Percentiles rank a stretch among this genome's conserved stretches.
These are phyloP conservation scores for Termitomyces sp. DNA, from an alignment of 768 basidiomycete species.

Conservation along the genomic window DNA sequence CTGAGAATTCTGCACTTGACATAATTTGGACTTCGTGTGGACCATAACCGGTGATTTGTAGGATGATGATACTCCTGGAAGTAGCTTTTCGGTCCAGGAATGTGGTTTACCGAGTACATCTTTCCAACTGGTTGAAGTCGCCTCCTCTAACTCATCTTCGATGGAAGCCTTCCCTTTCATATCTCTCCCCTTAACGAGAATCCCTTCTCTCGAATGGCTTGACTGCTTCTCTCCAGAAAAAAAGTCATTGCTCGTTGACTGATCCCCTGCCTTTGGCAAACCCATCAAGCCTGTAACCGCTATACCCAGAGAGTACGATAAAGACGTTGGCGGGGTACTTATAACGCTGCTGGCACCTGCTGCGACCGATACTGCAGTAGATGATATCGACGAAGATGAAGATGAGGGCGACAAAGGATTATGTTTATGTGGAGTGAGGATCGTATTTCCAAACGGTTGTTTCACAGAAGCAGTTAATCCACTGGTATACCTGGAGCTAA, in stretches of 20 bases:
- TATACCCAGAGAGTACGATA: slow-evolving; percentile 41
- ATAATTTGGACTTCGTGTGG: slow-evolving; percentile 26
- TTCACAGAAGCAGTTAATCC: slow-evolving; percentile 28
- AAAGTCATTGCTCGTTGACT: not conserved
- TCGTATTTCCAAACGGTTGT: slow-evolving; percentile 11
- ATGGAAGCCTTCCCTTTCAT: slow-evolving; percentile 25
- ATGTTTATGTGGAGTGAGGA: slow-evolving; percentile 9
- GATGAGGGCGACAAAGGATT: slow-evolving; percentile 32
- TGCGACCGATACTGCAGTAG: slow-evolving; percentile 30
- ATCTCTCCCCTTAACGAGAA: slow-evolving; percentile 26
- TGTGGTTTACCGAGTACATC: slow-evolving; percentile 20
- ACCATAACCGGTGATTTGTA: slow-evolving; percentile 28
- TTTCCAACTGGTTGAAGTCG: slow-evolving; percentile 34
- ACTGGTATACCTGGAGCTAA: slow-evolving; percentile 36
- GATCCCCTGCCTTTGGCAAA: slow-evolving; percentile 24
- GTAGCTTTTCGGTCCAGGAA: slow-evolving; percentile 35
- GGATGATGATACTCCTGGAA: slow-evolving; percentile 30
- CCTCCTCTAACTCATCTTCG: slow-evolving; percentile 25
- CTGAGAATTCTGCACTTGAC: slow-evolving; percentile 15
- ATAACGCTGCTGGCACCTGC: slow-evolving; percentile 36
- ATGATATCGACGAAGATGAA: slow-evolving; percentile 48
- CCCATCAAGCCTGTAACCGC: slow-evolving; percentile 34
- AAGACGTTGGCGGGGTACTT: slow-evolving; percentile 56
- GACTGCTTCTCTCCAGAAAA: slow-evolving; percentile 9
- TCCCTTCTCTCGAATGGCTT: slow-evolving; percentile 18